These are phyloP conservation scores for Lentinus brumalis DNA, from an alignment of 768 basidiomycete genomes.

Conservation along the genomic window DNA sequence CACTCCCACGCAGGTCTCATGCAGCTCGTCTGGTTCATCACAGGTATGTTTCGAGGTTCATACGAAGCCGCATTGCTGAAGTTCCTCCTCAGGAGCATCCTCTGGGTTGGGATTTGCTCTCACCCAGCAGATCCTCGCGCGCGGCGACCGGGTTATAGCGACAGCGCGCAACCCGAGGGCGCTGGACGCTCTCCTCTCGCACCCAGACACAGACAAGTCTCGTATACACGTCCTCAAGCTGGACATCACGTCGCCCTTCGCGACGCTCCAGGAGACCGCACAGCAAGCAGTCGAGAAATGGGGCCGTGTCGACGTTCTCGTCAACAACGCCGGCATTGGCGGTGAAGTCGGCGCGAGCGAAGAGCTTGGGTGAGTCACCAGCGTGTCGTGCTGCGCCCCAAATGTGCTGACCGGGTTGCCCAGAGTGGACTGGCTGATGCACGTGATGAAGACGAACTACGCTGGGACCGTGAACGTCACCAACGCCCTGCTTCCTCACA, in stretches of 20 bases:
- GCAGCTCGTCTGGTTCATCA: conserved; percentile 30
- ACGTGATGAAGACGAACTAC: conserved; percentile 40
- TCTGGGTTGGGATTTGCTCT: conserved; percentile 31
- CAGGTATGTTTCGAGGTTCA: conserved; percentile 3
- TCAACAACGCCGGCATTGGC: conserved; percentile 48
- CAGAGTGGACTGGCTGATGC: conserved; percentile 28
- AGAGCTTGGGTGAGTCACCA: conserved; percentile 40
- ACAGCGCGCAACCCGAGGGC: conserved; percentile 4
- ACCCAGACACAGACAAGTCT: conserved; percentile 28
- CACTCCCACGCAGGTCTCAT: not conserved
- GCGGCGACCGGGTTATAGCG: conserved; percentile 27
- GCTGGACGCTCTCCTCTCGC: conserved; percentile 9
- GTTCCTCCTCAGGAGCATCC: conserved; percentile 20
- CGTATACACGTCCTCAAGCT: conserved; percentile 48
- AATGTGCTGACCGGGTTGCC: not conserved
- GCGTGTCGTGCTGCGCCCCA: not conserved
- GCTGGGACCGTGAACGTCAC: conserved; percentile 43
- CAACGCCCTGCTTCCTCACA: conserved; percentile 41
- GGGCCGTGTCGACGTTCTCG: conserved; percentile 37
- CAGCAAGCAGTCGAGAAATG: conserved; percentile 34
- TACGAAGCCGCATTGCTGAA: not conserved
- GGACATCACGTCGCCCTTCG: conserved; percentile 49
- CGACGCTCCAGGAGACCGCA: conserved; percentile 36
- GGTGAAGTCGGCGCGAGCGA: conserved; percentile 36
- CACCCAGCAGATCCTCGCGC: conserved; percentile 26